phyloP scores from a whole-genome alignment of 2,329 filamentous ascomycete species.

The Neopestalotiopsis sp. region DNA sequence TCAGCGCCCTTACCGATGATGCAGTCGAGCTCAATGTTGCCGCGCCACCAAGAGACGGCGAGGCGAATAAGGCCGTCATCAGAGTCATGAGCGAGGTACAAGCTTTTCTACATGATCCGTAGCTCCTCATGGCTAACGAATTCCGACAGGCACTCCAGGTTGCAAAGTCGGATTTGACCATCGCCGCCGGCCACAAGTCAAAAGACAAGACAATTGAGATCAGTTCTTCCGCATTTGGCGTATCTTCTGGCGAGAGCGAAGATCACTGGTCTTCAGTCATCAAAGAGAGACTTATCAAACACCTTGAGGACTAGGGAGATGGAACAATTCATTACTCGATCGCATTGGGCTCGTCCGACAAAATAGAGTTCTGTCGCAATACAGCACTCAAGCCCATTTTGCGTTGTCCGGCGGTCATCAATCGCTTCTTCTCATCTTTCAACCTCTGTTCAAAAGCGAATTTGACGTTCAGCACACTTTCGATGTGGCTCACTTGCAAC shows the following conservation, averaged over 20 bases:
- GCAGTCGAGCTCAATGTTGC: slow-evolving; percentile 69
- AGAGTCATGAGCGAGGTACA: slow-evolving; percentile 64
- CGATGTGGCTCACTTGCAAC: not conserved
- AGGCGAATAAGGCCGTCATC: slow-evolving; percentile 71
- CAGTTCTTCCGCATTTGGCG: not conserved
- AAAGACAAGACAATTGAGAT: slow-evolving; percentile 63
- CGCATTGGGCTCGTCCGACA: not conserved
- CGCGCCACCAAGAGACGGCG: slow-evolving; percentile 68
- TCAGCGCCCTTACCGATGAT: slow-evolving; percentile 59
- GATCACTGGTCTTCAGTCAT: not conserved
- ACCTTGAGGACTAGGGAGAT: not conserved
- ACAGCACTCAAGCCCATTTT: not conserved
- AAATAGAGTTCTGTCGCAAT: not conserved
- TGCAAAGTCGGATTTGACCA: slow-evolving; percentile 66
- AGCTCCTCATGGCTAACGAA: not conserved
- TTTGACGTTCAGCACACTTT: not conserved
- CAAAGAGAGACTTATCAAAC: not conserved
- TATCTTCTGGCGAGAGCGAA: not conserved
- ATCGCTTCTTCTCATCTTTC: not conserved
- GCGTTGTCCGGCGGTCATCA: not conserved
- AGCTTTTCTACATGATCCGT: not conserved
- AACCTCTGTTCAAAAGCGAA: not conserved
- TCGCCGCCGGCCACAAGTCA: slow-evolving; percentile 67
- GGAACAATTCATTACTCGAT: not conserved
- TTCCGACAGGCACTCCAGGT: slow-evolving; percentile 56